phyloP scores from a whole-genome alignment of 768 basidiomycete genomes.

The Suillus fuscotomentosus region DNA sequence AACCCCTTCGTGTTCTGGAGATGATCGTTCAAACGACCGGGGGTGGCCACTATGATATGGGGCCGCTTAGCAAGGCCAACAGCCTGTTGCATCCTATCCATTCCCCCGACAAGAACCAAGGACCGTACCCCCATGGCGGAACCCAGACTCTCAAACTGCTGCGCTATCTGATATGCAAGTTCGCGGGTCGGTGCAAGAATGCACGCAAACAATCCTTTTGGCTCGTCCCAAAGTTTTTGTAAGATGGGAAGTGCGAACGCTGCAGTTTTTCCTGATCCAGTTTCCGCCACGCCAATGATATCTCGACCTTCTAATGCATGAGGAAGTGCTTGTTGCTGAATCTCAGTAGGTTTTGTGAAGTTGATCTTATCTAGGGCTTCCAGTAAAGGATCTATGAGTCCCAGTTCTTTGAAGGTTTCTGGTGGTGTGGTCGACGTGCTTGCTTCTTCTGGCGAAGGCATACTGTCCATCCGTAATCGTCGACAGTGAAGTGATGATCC shows the following conservation, averaged over 20 bases:
- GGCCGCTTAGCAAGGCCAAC: slow-evolving; percentile 92
- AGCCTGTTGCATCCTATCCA: slow-evolving; percentile 88
- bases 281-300: slow-evolving; percentile 97
- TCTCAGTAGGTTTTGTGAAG: slow-evolving; percentile 86
- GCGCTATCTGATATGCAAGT: slow-evolving; percentile 96
- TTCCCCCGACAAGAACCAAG: slow-evolving; percentile 91
- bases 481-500: not conserved
- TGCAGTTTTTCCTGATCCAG: slow-evolving; percentile 97
- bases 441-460: slow-evolving; percentile 69
- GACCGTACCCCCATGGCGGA: slow-evolving; percentile 91
- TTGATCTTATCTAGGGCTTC: slow-evolving; percentile 79
- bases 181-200: slow-evolving; percentile 97
- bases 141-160: slow-evolving; percentile 91
- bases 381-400: slow-evolving; percentile 86
- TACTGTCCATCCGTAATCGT: slow-evolving; percentile 22
- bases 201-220: slow-evolving; percentile 89
- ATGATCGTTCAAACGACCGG: slow-evolving; percentile 90
- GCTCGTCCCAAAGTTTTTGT: slow-evolving; percentile 95
- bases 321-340: slow-evolving; percentile 83
- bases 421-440: slow-evolving; percentile 39
- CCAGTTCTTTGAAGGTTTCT: slow-evolving; percentile 76
- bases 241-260: slow-evolving; percentile 96
- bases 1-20: slow-evolving; percentile 98
- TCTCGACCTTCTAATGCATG: slow-evolving; percentile 89
- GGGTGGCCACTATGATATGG: slow-evolving; percentile 94